Conservation (phyloP, 768 basidiomycete genomes). For the Panellus pusillus region DNA sequence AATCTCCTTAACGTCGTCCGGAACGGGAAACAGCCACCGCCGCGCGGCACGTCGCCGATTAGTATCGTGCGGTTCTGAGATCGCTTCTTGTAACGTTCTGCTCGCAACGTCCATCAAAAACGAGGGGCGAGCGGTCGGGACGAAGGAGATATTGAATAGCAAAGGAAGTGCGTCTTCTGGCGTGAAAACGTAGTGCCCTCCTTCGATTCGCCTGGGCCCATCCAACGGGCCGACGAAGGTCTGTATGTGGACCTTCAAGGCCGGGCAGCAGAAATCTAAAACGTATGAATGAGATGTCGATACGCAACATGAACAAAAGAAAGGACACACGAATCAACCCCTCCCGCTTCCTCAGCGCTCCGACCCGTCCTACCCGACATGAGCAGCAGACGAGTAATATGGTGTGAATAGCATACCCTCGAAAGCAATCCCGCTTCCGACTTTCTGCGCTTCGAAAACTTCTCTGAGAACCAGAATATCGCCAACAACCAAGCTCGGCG, state of each 20-base stretch:
- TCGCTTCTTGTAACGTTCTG: slow-evolving; percentile 27
- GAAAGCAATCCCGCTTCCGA: slow-evolving; percentile 41
- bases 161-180: slow-evolving; percentile 39
- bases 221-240: slow-evolving; percentile 27
- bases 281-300: slow-evolving; percentile 11
- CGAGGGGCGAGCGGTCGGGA: slow-evolving; percentile 43
- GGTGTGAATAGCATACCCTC: slow-evolving; percentile 31
- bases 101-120: slow-evolving; percentile 45
- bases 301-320: neutral
- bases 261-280: slow-evolving; percentile 38
- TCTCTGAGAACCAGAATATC: slow-evolving; percentile 48
- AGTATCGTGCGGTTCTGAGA: slow-evolving; percentile 18
- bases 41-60: slow-evolving; percentile 30
- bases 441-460: slow-evolving; percentile 31
- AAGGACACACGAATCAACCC: slow-evolving; percentile 44
- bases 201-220: slow-evolving; percentile 5
- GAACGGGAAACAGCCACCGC: slow-evolving; percentile 48
- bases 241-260: slow-evolving; percentile 41
- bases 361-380: slow-evolving; percentile 30
- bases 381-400: neutral
- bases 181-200: slow-evolving; percentile 26
- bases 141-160: slow-evolving; percentile 48
- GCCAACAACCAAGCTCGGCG: slow-evolving; percentile 43
- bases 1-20: slow-evolving; percentile 29
- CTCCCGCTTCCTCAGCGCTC: slow-evolving; percentile 43